Percentiles rank a stretch among this genome's conserved stretches.
phyloP scores from a whole-genome alignment of 345 rosid species.

The Microthlaspi erraticum region DNA sequence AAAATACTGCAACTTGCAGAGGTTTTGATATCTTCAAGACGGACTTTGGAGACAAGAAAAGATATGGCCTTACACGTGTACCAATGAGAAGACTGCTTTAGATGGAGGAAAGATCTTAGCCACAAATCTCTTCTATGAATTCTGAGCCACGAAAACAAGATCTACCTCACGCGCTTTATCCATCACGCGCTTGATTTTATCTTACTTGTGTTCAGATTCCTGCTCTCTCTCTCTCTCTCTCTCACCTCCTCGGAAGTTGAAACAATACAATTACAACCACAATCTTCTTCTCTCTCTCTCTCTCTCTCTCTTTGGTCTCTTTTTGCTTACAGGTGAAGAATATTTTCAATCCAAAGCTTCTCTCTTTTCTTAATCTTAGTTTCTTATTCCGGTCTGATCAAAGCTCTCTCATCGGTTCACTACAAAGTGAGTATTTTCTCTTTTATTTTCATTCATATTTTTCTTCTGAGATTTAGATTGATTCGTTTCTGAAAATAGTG shows the following conservation, averaged over 20 bases:
- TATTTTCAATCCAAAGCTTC: slow-evolving; percentile 1
- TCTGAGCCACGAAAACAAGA: slow-evolving; percentile 47
- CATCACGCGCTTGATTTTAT: slow-evolving; percentile 36
- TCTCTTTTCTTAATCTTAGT: slow-evolving; percentile 31
- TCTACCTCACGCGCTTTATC: slow-evolving; percentile 33
- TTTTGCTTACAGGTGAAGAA: slow-evolving; percentile 25
- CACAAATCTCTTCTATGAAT: slow-evolving; percentile 45
- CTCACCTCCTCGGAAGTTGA: slow-evolving; percentile 38
- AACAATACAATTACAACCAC: slow-evolving; percentile 40
- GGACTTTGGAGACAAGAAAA: slow-evolving; percentile 31
- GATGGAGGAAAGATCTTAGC: slow-evolving; percentile 44
- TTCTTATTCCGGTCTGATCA: slow-evolving; percentile 19
- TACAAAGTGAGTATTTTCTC: slow-evolving; percentile 37
- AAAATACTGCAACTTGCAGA: slow-evolving; percentile 38
- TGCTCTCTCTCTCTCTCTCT: slow-evolving; percentile 13
- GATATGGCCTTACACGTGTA: slow-evolving; percentile 32
- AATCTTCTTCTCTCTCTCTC: slow-evolving; percentile 28
- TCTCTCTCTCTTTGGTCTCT: slow-evolving; percentile 31
- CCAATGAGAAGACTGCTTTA: slow-evolving; percentile 32
- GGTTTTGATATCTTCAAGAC: not conserved
- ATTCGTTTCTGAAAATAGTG: slow-evolving; percentile 29
- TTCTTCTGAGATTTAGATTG: not conserved
- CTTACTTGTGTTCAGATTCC: slow-evolving; percentile 26
- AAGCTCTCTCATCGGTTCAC: slow-evolving; percentile 9
- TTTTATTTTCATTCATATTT: not conserved